Conservation (phyloP, 257 asterid genomes). For the Parsonsia alboflavescens region DNA sequence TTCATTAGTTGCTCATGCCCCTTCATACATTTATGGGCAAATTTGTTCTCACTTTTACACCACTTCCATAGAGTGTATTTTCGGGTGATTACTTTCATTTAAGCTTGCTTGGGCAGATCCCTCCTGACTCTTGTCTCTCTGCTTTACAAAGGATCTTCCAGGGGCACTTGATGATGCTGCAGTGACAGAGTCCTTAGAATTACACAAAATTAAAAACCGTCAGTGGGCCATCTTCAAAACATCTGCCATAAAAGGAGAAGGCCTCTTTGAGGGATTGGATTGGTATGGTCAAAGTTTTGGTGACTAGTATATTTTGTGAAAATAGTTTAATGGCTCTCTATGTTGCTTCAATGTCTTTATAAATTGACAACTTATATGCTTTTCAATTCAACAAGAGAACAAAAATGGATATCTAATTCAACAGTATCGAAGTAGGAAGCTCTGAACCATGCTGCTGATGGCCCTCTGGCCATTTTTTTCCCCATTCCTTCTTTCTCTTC, state of each 20-base stretch:
- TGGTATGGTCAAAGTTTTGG: constrained; percentile 39
- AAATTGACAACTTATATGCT: not conserved
- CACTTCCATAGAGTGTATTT: not conserved
- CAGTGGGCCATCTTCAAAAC: constrained; percentile 96
- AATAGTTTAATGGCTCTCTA: not conserved
- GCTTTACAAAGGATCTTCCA: constrained; percentile 71
- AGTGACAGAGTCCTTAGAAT: constrained; percentile 76
- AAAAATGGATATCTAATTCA: not conserved
- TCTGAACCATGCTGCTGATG: not conserved
- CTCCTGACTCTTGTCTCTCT: not conserved
- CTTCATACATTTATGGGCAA: too few species aligned
- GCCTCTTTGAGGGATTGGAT: constrained; percentile 89
- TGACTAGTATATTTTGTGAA: not conserved
- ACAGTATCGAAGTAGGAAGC: not conserved
- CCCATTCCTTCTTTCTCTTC: not conserved
- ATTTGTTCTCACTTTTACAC: not conserved
- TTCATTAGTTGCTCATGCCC: not conserved
- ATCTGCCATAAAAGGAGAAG: constrained; percentile 95
- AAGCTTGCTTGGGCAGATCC: not conserved
- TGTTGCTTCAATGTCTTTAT: not conserved
- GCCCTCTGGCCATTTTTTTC: not conserved
- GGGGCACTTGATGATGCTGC: constrained; percentile 98
- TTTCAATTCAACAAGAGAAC: too few species aligned
- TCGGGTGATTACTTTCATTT: not conserved
- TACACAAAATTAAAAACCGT: constrained; percentile 87